These are phyloP conservation scores for Globisporangium radiosum DNA, from an alignment of 352 stramenopile species.

Conservation along the genomic window DNA sequence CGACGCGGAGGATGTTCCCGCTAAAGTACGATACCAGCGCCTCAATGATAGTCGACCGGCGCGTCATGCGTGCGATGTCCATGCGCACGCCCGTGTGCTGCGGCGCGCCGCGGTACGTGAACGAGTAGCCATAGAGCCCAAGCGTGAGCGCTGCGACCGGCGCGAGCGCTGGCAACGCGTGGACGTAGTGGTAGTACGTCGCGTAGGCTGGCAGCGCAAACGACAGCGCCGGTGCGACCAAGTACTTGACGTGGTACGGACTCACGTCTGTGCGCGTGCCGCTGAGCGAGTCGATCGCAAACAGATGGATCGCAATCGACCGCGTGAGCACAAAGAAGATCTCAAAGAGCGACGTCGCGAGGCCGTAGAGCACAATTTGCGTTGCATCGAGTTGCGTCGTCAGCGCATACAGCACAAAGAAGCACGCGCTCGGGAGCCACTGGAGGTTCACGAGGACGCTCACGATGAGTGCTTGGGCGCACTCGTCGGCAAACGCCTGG, in stretches of 20 bases:
- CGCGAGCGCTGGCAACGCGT: slow-evolving; percentile 33
- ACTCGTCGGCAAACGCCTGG: slow-evolving; percentile 45
- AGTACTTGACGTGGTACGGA: slow-evolving; percentile 48
- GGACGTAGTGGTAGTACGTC: slow-evolving; percentile 47
- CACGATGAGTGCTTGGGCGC: slow-evolving; percentile 39
- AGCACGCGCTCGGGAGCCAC: slow-evolving; percentile 47
- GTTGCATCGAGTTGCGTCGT: slow-evolving; percentile 33
- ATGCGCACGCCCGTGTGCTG: slow-evolving; percentile 55
- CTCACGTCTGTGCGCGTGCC: slow-evolving; percentile 38
- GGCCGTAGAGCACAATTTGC: slow-evolving; percentile 35
- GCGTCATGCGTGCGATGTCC: slow-evolving; percentile 33
- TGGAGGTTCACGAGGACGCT: slow-evolving; percentile 56
- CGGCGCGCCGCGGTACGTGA: slow-evolving; percentile 59
- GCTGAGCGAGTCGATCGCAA: slow-evolving; percentile 51
- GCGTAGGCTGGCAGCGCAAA: slow-evolving; percentile 32
- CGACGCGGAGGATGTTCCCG: slow-evolving; percentile 49
- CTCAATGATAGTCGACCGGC: slow-evolving; percentile 43
- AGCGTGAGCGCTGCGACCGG: slow-evolving; percentile 41
- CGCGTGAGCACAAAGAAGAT: slow-evolving; percentile 54
- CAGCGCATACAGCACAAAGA: slow-evolving; percentile 41
- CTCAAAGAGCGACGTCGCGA: slow-evolving; percentile 28
- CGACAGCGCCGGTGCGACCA: slow-evolving; percentile 31
- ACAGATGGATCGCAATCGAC: slow-evolving; percentile 48
- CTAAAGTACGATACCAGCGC: slow-evolving; percentile 60
- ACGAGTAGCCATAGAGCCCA: slow-evolving; percentile 67